Conservation (phyloP, 306 rosid genomes). For the Biancaea sappan region DNA sequence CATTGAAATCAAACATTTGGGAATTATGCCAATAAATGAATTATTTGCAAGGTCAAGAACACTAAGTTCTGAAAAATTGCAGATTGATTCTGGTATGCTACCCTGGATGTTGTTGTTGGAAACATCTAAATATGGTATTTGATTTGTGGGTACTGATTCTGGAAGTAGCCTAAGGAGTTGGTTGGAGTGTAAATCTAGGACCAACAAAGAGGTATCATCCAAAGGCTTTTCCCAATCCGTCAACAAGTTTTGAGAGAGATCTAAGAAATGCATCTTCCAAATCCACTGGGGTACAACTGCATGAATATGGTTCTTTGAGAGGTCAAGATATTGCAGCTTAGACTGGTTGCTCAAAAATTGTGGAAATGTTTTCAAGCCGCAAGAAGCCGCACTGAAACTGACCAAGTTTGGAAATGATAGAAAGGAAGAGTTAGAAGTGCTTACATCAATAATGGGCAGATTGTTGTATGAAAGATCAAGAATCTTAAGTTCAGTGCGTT, state of each 20-base stretch:
- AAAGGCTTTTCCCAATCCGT: constrained; percentile 1
- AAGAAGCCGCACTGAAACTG: constrained; percentile 35
- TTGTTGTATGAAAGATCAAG: no score
- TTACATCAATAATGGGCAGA: no score
- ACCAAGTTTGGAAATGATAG: not conserved
- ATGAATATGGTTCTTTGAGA: not conserved
- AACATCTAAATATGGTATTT: not conserved
- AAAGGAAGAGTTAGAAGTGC: not conserved
- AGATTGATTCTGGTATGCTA: not conserved
- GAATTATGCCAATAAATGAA: not conserved
- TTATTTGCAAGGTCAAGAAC: not conserved
- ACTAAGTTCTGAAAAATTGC: not conserved
- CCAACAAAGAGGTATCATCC: not conserved
- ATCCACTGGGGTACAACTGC: constrained; percentile 44
- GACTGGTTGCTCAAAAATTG: constrained; percentile 26
- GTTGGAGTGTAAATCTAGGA: not conserved
- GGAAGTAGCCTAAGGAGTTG: not conserved
- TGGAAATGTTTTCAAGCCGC: constrained; percentile 25
- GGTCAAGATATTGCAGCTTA: not conserved
- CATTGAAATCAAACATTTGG: constrained; percentile 15
- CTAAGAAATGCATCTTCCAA: no score
- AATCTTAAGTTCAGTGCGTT: no score
- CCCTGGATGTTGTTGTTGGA: not conserved
- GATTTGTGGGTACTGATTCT: not conserved
- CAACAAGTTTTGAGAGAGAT: not conserved